Percentiles rank a stretch among this genome's conserved stretches.
Evolutionary conservation across 768 basidiomycete genomes (phyloP).

Genomic region (Dendrothele bispora): DNA sequence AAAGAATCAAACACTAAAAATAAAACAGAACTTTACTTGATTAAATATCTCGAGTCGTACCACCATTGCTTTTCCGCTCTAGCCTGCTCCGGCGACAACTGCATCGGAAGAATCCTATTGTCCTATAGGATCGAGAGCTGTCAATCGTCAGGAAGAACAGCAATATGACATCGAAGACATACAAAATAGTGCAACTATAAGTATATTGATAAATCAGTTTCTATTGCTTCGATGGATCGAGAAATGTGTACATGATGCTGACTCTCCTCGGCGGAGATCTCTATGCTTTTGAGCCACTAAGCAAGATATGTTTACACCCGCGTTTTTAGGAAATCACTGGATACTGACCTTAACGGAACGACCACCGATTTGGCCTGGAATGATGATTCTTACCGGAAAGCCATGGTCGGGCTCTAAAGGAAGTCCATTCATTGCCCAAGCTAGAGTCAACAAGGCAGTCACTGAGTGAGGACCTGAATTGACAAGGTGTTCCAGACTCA

Average conservation of each 20-base stretch:
- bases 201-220: slow-evolving; percentile 2
- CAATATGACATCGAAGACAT: slow-evolving; percentile 37
- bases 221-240: background rate
- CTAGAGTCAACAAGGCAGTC: slow-evolving; percentile 44
- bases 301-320: too few species aligned
- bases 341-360: slow-evolving; percentile 42
- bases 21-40: background rate
- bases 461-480: too few species aligned
- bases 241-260: slow-evolving; percentile 48
- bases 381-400: slow-evolving; percentile 60
- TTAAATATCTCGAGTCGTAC: slow-evolving; percentile 45
- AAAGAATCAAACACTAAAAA: slow-evolving; percentile 4
- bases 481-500: slow-evolving; percentile 10
- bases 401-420: slow-evolving; percentile 65
- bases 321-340: background rate
- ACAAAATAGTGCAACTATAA: background rate
- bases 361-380: slow-evolving; percentile 66
- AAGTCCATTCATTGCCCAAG: slow-evolving; percentile 61
- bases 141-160: background rate
- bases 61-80: slow-evolving; percentile 54
- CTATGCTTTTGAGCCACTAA: slow-evolving; percentile 61
- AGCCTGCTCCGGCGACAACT: slow-evolving; percentile 51
- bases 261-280: slow-evolving; percentile 47
- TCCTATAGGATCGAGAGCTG: slow-evolving; percentile 33
- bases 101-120: slow-evolving; percentile 61